Evolutionary conservation across 2,329 filamentous ascomycete species (phyloP), one percentile per base, ranked within the genome.

Genomic region (Epichloe coenophiala): DNA sequence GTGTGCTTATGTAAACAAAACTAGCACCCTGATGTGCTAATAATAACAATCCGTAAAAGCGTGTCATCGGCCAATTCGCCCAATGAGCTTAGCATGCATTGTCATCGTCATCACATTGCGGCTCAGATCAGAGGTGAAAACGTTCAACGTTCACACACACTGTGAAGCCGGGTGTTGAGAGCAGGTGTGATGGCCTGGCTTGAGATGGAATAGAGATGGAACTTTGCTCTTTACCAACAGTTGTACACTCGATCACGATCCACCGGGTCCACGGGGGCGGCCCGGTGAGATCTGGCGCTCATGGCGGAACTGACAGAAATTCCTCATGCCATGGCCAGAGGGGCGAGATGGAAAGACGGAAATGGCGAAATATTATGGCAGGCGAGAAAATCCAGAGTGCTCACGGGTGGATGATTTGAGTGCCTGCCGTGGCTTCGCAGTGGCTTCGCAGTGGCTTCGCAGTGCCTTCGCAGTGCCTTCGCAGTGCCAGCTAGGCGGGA

Each of bases 381-480:
- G 17, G 33, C 17, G 33, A 41, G 42, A 52, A 47, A 53, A 49
- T 27, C 37, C 37, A 31, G 44, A 49, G 9, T 52, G 52, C 48
- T 56, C 55, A 56, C 55, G 55, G 52, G 55, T 50, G 19, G 21
- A 50, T n/a, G 36, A 45, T 41, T 43, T 2, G 12, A 46, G 42
- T 41, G 42, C 15, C 49, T 40, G 19, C 41, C 40, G 45, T 21
- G 19, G 19, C 19, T 21, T 21, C 19, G 19, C 19, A 21, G 19
- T 19, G 19, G 2, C 19, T 19, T 19, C 19, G 19, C 19, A 19
- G 19, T 31, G 27, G 1, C 27, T 31, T 48, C 38, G 43, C 38
- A 42, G 51, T 50, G 51, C 51, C 47, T 19, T 19, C 19, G 19
- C 19, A 19, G 19, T 31, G 27, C 0, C 27, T 31, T 48, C 38